Evolutionary conservation across 2,329 filamentous ascomycete genomes (phyloP), one percentile per base, ranked within the genome.

Genomic region (Beauveria rudraprayagi): DNA sequence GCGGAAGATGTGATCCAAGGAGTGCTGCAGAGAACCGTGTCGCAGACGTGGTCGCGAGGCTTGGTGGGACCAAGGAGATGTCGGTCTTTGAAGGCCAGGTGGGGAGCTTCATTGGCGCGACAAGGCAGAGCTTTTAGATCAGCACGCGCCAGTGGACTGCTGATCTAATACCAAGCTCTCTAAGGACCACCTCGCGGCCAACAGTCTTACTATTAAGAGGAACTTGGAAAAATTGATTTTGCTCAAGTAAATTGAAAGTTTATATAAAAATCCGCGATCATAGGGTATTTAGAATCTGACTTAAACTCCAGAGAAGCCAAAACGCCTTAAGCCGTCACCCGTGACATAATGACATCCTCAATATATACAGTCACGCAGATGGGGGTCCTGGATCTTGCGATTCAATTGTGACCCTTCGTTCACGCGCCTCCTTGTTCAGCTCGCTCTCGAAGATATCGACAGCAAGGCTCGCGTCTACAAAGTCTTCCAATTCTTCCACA

Each of bases 401-500:
- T 26, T 66, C 65, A 11, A 70, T 68, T 10, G 61, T 65, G 2
- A 66, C 63, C 47, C 72, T 73, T 26, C 73, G 75, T 57, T 78
- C 75, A 55, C 77, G 76, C 3, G 79, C 81, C 69, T 84, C 81
- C 2, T 73, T 74, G 63, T 79, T 79, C 41, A 83, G 70, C 69
- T 83, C 80, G 66, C 76, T 82, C 47, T 84, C 81, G 63, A 83
- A 83, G 30, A 91, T 89, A 71, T 96, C 92, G 17, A 94, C 92
- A 0, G 90, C 88, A 65, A 89, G 81, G 69, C 92, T 97, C 28
- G 92, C 88, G 68, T 96, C 91, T 30, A 96, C 88, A 73, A 97
- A 97, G 67, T 97, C 94, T 73, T 97, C 94, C 61, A 97, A 77
- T 76, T 97, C 94, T 72, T 97, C 92, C 65, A 91, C 96, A 3